These are phyloP conservation scores for Aquilaria agallochum DNA, from an alignment of 441 rosid species.

Conservation along the genomic window DNA sequence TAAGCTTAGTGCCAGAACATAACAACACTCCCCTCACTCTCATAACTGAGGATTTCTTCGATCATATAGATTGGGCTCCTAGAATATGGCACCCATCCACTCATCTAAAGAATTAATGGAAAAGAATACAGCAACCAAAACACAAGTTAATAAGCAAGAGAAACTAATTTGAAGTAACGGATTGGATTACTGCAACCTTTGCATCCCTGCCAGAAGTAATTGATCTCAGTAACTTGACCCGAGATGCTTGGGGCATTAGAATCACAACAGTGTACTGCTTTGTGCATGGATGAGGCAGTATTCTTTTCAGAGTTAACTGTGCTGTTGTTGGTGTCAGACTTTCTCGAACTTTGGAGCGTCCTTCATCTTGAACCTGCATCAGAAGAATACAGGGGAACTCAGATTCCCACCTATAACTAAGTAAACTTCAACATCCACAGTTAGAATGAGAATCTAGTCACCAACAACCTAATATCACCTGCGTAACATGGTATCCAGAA, in stretches of 20 bases:
- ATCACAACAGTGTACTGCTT: constrained; percentile 79
- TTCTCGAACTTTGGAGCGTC: constrained; percentile 63
- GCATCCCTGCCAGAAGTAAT: constrained; percentile 33
- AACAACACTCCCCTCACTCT: too few relatives aligned
- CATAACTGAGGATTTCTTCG: too few relatives aligned
- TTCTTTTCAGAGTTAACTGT: constrained; percentile 56
- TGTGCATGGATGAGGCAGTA: constrained; percentile 77
- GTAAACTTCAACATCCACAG: too few relatives aligned
- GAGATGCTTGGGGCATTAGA: constrained; percentile 57
- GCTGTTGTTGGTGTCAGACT: constrained; percentile 56
- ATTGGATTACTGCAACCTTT: constrained; percentile 41
- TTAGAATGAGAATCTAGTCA: too few relatives aligned
- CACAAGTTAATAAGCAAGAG: neutral
- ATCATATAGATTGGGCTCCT: too few relatives aligned
- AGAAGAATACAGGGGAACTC: neutral
- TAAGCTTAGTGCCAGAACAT: constrained; percentile 2
- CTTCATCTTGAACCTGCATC: constrained; percentile 74
- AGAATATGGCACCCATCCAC: too few relatives aligned
- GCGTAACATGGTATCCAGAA: too few relatives aligned
- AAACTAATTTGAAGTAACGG: constrained; percentile 8
- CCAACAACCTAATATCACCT: too few relatives aligned
- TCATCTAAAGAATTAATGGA: too few relatives aligned
- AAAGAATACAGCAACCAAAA: neutral
- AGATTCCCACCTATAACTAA: too few relatives aligned
- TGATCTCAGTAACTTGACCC: constrained; percentile 44